Conservation (phyloP, 345 rosid species). For the Euphorbia peplus region DNA sequence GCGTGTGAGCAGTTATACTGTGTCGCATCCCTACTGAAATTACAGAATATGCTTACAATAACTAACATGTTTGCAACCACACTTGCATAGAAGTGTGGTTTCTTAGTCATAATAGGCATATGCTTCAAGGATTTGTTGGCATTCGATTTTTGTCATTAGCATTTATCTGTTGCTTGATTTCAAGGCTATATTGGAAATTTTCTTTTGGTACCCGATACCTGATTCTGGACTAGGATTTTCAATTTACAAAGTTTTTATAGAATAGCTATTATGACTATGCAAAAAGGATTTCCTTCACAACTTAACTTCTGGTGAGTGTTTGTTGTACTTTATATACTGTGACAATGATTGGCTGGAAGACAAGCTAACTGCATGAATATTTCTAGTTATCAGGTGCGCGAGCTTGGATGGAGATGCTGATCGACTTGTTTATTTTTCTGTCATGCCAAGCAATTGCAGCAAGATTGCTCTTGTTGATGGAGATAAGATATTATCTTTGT, state of each 20-base stretch:
- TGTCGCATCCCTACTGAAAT: background rate
- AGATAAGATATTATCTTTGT: conserved; percentile 84
- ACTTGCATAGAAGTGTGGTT: background rate
- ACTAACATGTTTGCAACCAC: background rate
- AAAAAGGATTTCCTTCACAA: background rate
- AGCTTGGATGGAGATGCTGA: conserved; percentile 99
- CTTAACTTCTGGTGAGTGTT: background rate
- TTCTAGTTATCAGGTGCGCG: conserved; percentile 72
- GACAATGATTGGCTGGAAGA: background rate
- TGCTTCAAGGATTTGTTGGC: conserved; percentile 2
- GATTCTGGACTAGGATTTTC: background rate
- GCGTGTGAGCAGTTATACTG: background rate
- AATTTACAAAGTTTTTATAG: background rate
- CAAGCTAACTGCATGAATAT: conserved; percentile 29
- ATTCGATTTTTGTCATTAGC: background rate
- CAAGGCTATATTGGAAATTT: background rate
- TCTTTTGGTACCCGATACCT: background rate
- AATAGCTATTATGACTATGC: conserved; percentile 4
- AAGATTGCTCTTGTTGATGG: conserved; percentile 79
- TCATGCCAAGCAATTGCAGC: conserved; percentile 36
- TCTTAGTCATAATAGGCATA: background rate
- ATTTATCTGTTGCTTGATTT: background rate
- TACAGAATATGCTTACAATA: background rate
- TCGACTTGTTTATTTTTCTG: conserved; percentile 67
- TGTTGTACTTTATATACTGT: background rate